phyloP scores from a whole-genome alignment of 768 basidiomycete species.

The Mycena chlorophos region DNA sequence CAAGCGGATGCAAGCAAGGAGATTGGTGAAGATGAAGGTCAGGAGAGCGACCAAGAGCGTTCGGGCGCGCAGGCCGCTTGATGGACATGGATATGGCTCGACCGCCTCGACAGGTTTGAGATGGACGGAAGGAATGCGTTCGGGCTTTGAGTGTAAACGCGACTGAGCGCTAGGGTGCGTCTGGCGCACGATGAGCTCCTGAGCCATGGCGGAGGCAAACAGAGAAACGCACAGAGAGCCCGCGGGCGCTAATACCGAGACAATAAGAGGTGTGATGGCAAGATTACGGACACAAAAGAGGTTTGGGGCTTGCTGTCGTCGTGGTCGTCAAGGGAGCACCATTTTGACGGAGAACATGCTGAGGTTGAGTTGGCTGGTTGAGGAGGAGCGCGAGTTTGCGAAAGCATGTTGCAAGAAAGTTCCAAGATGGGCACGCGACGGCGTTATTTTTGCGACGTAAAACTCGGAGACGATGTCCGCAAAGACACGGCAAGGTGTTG shows the following conservation, averaged over 20 bases:
- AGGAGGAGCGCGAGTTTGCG: neutral
- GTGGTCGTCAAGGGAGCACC: no score
- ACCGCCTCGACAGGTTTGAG: no score
- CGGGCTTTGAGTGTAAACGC: neutral
- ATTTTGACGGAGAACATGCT: no score
- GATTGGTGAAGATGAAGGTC: neutral
- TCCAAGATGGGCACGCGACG: no score
- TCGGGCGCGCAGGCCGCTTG: neutral
- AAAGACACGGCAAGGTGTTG: no score
- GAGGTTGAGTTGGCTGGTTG: no score
- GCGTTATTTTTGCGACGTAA: no score
- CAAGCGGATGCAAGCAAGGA: neutral
- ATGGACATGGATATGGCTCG: no score
- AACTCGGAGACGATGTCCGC: no score
- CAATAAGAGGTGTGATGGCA: conserved; percentile 2
- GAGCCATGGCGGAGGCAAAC: neutral
- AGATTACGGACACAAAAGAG: neutral
- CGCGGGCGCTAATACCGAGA: neutral
- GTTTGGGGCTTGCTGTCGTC: no score
- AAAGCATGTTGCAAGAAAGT: neutral
- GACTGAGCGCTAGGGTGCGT: neutral
- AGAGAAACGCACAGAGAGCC: neutral
- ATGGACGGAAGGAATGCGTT: neutral
- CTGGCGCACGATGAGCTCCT: neutral
- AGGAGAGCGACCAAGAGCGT: neutral